Base-by-base conservation (phyloP, 805 yeast species). In the Metahyphopichia silvanorum region DNA sequence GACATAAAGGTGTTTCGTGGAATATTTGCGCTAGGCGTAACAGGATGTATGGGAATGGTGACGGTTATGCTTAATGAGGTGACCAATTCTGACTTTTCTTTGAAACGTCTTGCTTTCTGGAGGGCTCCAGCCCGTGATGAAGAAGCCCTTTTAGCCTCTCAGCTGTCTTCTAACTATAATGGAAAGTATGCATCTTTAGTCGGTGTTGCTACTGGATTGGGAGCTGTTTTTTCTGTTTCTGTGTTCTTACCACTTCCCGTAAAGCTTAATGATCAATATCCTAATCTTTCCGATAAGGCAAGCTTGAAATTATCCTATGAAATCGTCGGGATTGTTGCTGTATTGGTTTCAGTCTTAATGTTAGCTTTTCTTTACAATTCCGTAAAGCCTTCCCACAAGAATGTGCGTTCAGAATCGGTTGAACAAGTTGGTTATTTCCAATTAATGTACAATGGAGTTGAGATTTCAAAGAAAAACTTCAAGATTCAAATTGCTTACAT, bases 171-270 rank as follows among this genome's bases (percentile, higher is more conserved):
- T 40, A 19, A 30, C 7, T 43, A 34, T 22, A 52, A 50, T 41
- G 87, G 86, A 2, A 72, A 69, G 40, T 61, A 69, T 33, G 70
- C 83, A 0, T 81, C 86, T 0, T 47, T 79, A 15, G 68, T 82
- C 26, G 89, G 89, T 2, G 52, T 77, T 11, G 60, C 71, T 30
- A 67, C 83, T 12, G 87, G 87, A 0, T 48, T 76, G 12, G 88
- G 88, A 30, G 88, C 87, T 2, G 68, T 82, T 1, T 71, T 78
- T 38, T 69, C 86, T 0, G 86, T 79, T 1, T 48, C 72, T 1
- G 53, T 69, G 25, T 68, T 77, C 25, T 53, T 82, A 14, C 72
- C 86, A 10, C 53, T 82, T 14, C 86, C 87, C 0, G 67, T 74
- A 1, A 60, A 54, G 37, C 60, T 76, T 36, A 73, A 71, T 9